Evolutionary conservation across 805 yeast species (phyloP).

Genomic region (Lipomyces spencermartinsiae): DNA sequence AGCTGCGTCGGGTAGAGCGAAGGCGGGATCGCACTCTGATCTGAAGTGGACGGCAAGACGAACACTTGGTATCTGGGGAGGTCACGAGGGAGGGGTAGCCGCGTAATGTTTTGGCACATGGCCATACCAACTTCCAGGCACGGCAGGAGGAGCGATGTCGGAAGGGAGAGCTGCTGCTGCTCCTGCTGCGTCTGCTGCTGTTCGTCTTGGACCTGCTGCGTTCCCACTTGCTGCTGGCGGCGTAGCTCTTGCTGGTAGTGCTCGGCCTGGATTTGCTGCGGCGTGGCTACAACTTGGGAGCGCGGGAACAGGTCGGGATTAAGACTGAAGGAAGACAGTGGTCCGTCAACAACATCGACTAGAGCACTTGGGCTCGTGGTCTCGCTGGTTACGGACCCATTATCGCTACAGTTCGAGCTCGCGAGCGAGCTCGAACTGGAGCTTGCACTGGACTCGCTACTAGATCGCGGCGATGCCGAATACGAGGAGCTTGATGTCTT

Average conservation of each 20-base stretch:
- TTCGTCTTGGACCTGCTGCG: background rate
- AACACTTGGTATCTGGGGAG: constrained; percentile 29
- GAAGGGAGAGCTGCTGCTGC: background rate
- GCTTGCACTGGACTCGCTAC: background rate
- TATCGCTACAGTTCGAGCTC: background rate
- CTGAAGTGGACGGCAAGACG: background rate
- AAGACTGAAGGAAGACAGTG: background rate
- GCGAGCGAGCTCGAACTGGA: background rate
- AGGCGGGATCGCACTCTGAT: constrained; percentile 13
- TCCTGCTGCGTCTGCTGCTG: background rate
- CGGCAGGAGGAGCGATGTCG: constrained; percentile 18
- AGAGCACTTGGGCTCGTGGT: background rate
- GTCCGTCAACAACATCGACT: constrained; percentile 6
- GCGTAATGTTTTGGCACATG: constrained; percentile 25
- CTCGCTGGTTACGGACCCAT: background rate
- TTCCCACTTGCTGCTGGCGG: background rate
- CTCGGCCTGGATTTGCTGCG: constrained; percentile 24
- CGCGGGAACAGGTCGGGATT: background rate
- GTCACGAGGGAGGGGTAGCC: constrained; percentile 20
- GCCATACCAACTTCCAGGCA: constrained; percentile 25
- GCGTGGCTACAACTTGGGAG: constrained; percentile 17
- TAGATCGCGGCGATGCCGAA: background rate
- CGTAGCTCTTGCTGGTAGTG: constrained; percentile 13
- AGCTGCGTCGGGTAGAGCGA: constrained; percentile 27
- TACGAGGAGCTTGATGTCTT: background rate